A percentile compares a stretch with the other conserved stretches of the same genome.
phyloP scores from a whole-genome alignment of 164 flowering plant genomes.

The Protea cynaroides region DNA sequence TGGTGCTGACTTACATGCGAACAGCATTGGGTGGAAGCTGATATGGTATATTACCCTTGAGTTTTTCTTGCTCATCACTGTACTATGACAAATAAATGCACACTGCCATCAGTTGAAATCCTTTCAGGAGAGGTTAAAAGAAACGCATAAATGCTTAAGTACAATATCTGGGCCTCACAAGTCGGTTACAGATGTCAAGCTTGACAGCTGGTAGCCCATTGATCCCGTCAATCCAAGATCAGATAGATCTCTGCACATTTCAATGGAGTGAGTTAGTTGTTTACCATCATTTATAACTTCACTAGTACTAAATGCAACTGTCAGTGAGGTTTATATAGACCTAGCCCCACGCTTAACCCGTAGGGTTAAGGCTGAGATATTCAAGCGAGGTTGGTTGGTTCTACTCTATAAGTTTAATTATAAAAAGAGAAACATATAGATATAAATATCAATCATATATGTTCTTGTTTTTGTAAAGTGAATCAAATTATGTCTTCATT shows the following conservation, averaged over 20 bases:
- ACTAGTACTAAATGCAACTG: not conserved
- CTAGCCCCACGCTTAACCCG: too few species aligned
- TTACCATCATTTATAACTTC: not conserved
- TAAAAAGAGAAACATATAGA: too few species aligned
- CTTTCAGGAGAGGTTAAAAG: not conserved
- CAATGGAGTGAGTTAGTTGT: not conserved
- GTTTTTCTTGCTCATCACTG: constrained; percentile 90
- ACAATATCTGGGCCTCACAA: constrained; percentile 55
- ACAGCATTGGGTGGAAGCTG: constrained; percentile 74
- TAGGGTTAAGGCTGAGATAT: too few species aligned
- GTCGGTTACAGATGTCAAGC: constrained; percentile 59
- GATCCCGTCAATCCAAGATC: constrained; percentile 69
- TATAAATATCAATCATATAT: too few species aligned
- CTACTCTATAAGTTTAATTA: too few species aligned
- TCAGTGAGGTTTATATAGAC: too few species aligned
- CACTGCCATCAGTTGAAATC: constrained; percentile 21
- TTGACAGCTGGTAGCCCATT: constrained; percentile 73
- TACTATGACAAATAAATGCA: constrained; percentile 48
- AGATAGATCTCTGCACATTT: constrained; percentile 51
- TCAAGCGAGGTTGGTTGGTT: too few species aligned
- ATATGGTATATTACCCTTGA: constrained; percentile 72
- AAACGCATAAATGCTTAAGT: constrained; percentile 5
- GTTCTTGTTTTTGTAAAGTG: too few species aligned
- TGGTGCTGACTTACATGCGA: constrained; percentile 47
- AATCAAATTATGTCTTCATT: too few species aligned